A percentile compares a stretch with the other conserved stretches of the same genome.
phyloP scores from a whole-genome alignment of 1,284 basidiomycete genomes.

The Naganishia liquefaciens region DNA sequence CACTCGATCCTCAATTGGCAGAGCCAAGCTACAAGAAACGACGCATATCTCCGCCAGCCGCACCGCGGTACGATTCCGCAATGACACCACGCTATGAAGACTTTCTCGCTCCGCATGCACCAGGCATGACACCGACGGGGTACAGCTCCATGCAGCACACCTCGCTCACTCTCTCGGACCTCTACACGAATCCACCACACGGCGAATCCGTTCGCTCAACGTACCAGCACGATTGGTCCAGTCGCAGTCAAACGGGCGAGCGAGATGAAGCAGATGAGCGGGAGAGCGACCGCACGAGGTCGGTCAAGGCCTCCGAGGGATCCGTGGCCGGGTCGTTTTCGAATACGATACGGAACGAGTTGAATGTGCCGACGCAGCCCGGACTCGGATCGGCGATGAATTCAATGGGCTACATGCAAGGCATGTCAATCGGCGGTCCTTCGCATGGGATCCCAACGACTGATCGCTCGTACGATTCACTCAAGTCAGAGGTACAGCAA shows the following conservation, averaged over 20 bases:
- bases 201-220: slow-evolving; percentile 23
- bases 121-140: not conserved
- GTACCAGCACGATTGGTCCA: slow-evolving; percentile 24
- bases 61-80: not conserved
- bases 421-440: too few species aligned
- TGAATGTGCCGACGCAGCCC: not conserved
- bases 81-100: not conserved
- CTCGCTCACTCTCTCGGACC: slow-evolving; percentile 14
- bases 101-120: not conserved
- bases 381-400: too few species aligned
- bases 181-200: slow-evolving; percentile 8
- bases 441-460: too few species aligned
- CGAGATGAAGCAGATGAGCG: slow-evolving; percentile 14
- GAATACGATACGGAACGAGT: too few species aligned
- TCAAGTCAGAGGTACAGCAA: slow-evolving; percentile 8
- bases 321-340: too few species aligned
- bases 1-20: slow-evolving; percentile 2
- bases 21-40: slow-evolving; percentile 4
- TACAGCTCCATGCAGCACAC: not conserved
- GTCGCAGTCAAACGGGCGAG: slow-evolving; percentile 25
- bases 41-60: not conserved
- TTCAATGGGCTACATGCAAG: too few species aligned
- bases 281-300: not conserved
- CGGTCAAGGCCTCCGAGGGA: not conserved
- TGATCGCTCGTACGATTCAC: not conserved